A percentile compares a stretch with the other conserved stretches of the same genome.
phyloP scores from a whole-genome alignment of 306 rosid genomes.

The Adenanthera pavonina region DNA sequence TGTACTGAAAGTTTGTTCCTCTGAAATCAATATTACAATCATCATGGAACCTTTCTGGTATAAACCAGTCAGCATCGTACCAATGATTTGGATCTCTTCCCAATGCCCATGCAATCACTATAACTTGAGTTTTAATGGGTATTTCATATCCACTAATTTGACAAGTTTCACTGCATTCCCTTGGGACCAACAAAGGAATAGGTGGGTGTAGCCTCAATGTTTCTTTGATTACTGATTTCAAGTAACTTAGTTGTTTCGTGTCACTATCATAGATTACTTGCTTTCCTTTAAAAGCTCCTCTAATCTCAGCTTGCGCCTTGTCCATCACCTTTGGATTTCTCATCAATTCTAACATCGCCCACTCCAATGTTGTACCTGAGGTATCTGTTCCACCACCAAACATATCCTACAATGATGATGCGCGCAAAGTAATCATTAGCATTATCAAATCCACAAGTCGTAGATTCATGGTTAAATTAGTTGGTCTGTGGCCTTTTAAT shows the following conservation, averaged over 20 bases:
- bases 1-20: constrained; percentile 22
- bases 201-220: not conserved
- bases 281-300: not conserved
- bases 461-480: too few relatives aligned
- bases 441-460: not conserved
- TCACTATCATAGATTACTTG: not conserved
- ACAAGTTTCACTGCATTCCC: not conserved
- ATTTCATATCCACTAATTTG: not conserved
- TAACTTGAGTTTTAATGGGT: not conserved
- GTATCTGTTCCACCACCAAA: not conserved
- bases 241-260: not conserved
- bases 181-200: not conserved
- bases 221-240: not conserved
- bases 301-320: not conserved
- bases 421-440: not conserved
- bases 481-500: too few relatives aligned
- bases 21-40: not conserved
- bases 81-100: constrained; percentile 8
- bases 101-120: not conserved
- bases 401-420: not conserved
- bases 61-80: not conserved
- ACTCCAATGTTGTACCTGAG: not conserved
- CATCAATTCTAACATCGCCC: not conserved
- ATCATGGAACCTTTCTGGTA: constrained; percentile 23
- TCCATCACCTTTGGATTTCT: not conserved